Evolutionary conservation across 306 rosid genomes (phyloP).

Genomic region (Rosa persica): DNA sequence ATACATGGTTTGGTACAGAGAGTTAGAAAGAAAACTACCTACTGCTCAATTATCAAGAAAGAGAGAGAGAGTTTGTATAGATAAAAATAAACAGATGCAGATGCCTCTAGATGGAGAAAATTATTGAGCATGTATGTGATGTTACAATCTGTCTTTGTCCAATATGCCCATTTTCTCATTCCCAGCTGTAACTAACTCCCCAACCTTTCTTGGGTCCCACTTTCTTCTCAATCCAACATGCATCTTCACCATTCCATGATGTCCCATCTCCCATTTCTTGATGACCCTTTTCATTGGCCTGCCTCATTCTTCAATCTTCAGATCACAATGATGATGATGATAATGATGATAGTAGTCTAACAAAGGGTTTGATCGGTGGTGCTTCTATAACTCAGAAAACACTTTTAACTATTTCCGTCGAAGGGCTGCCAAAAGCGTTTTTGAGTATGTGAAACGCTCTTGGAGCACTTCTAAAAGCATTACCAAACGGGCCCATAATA

Average conservation of each 20-base stretch:
- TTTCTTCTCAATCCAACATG: constrained; percentile 30
- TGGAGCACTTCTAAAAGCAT: background rate
- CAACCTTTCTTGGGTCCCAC: constrained; percentile 44
- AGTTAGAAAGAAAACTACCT: constrained; percentile 23
- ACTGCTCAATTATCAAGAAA: constrained; percentile 54
- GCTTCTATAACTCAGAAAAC: background rate
- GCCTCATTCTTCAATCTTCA: constrained; percentile 44
- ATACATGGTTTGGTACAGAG: constrained; percentile 35
- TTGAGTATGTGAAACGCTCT: background rate
- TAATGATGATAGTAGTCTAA: constrained; percentile 13
- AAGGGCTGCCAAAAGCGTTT: background rate
- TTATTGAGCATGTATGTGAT: constrained; percentile 52
- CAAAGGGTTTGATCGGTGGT: background rate
- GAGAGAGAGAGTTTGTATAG: constrained; percentile 36
- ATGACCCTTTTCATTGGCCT: constrained; percentile 33
- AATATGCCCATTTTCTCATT: constrained; percentile 51
- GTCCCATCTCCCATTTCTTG: constrained; percentile 16
- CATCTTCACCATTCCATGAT: constrained; percentile 40
- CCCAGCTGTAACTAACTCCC: constrained; percentile 61
- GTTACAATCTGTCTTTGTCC: constrained; percentile 55
- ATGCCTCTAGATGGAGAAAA: constrained; percentile 41
- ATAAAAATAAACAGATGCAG: constrained; percentile 24
- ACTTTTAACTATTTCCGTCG: background rate
- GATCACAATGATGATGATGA: constrained; percentile 25
- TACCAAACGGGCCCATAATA: background rate